Evolutionary conservation across 441 rosid genomes (phyloP), one percentile per base, ranked within the genome.

Genomic region (Populus hybrid): DNA sequence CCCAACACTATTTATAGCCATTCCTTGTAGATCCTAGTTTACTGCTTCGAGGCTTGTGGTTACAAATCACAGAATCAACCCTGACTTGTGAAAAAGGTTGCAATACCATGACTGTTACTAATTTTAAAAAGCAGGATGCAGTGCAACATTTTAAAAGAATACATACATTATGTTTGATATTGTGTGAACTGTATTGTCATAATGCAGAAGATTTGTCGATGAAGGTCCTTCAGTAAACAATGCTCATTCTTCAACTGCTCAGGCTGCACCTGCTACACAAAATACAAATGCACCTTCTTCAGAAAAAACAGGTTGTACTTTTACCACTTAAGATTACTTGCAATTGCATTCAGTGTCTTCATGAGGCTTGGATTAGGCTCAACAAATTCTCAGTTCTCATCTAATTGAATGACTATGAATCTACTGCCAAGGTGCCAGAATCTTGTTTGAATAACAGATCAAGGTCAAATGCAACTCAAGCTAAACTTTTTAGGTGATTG

Each of bases 161-260:
- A 24, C 23, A 32, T 18, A 6, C 16, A 63, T 38, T 30, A 70
- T 28, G 36, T 74, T 40, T 67, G 69, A 61, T 68, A 75, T 80
- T 75, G 57, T 71, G 74, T 16, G 57, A 63, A 28, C 67, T 77
- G 2, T 73, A 8, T 77, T 16, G 24, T 73, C 76, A n/a, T 78
- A 75, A 3, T 75, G 84, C 92, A 92, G 99, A 87, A 89, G 91
- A 78, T 79, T 82, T 86, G 78, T 67, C 20, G 86, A 89, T 72
- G 88, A 80, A 70, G 88, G 87, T 81, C 85, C 89, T 75, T 85
- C 81, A 24, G 63, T 65, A 35, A 66, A 64, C 67, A 72, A 28
- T 74, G 75, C 68, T 79, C 28, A 75, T 81, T 57, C 53, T 77
- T 77, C 82, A 75, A 46, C 72, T 67, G 70, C 74, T 24, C 34